These are phyloP conservation scores for Cyclostephanos tholiformis DNA, from an alignment of 108 stramenopile genomes.

Conservation along the genomic window DNA sequence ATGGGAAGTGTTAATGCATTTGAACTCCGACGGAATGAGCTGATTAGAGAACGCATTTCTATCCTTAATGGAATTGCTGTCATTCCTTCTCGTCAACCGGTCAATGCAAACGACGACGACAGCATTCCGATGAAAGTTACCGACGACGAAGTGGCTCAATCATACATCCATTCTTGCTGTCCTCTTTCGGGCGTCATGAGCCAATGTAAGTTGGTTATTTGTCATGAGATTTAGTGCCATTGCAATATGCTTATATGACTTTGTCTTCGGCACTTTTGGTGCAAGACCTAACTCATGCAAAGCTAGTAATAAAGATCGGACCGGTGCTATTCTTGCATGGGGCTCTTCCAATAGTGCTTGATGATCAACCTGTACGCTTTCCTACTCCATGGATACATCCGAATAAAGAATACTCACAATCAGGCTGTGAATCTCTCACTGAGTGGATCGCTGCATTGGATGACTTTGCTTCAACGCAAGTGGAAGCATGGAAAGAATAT, in stretches of 20 bases:
- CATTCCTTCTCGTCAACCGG: slow-evolving; percentile 1
- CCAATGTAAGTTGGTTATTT: slow-evolving; percentile 27
- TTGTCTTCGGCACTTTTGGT: background rate
- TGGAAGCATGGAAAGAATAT: slow-evolving; percentile 60
- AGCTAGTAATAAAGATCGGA: slow-evolving; percentile 59
- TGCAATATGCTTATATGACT: background rate
- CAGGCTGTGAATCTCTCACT: slow-evolving; percentile 23
- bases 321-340: slow-evolving; percentile 76
- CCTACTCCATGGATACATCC: slow-evolving; percentile 67
- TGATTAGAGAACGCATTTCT: slow-evolving; percentile 49
- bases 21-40: slow-evolving; percentile 68
- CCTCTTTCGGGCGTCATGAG: slow-evolving; percentile 74
- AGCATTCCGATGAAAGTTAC: slow-evolving; percentile 18
- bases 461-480: slow-evolving; percentile 54
- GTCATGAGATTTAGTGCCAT: background rate
- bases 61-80: slow-evolving; percentile 21
- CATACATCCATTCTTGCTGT: slow-evolving; percentile 71
- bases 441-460: slow-evolving; percentile 73
- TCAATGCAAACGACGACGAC: background rate
- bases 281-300: slow-evolving; percentile 54
- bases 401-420: slow-evolving; percentile 23
- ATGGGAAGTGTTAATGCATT: slow-evolving; percentile 87
- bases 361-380: slow-evolving; percentile 54
- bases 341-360: slow-evolving; percentile 57
- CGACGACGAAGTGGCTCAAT: slow-evolving; percentile 73